Conservation (phyloP, 768 basidiomycete genomes). For the Tricholoma hemisulphureum region DNA sequence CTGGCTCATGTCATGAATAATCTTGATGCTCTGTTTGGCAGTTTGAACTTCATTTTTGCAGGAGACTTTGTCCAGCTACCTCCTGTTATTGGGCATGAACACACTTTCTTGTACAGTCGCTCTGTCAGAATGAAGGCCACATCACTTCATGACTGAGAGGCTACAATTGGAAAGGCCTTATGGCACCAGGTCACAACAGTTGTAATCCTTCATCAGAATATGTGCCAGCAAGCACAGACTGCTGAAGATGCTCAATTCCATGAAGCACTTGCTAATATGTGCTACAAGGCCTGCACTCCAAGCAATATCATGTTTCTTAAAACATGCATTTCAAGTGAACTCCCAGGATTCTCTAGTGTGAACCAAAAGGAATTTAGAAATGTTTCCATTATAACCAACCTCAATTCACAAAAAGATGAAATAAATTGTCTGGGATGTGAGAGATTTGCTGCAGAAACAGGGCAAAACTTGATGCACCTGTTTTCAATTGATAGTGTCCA, state of each 20-base stretch:
- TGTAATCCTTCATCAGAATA: conserved; percentile 28
- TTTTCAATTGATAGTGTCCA: conserved; percentile 23
- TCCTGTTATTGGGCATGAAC: conserved; percentile 23
- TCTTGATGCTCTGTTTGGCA: conserved; percentile 28
- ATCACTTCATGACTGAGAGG: conserved; percentile 12
- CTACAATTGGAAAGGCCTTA: conserved; percentile 26
- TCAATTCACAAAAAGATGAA: conserved; percentile 36
- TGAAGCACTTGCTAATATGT: conserved; percentile 35
- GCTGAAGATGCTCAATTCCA: conserved; percentile 25
- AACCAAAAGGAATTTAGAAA: conserved; percentile 23
- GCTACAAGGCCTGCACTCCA: conserved; percentile 36
- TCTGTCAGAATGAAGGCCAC: conserved; percentile 3
- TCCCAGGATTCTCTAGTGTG: conserved; percentile 8
- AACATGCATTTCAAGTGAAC: conserved; percentile 18
- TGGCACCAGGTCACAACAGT: conserved; percentile 27
- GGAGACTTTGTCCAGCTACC: conserved; percentile 47
- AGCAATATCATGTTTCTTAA: conserved; percentile 36
- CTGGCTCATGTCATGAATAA: conserved; percentile 18
- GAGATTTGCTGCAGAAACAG: conserved; percentile 33
- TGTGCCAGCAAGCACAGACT: conserved; percentile 27
- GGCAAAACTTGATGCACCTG: conserved; percentile 22
- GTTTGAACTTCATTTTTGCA: conserved; percentile 41
- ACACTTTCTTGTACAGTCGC: conserved; percentile 20
- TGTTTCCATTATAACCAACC: conserved; percentile 37
- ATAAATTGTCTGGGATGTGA: conserved; percentile 31